These are phyloP conservation scores for Brettanomyces anomalus DNA, from an alignment of 805 yeast genomes.

Conservation along the genomic window DNA sequence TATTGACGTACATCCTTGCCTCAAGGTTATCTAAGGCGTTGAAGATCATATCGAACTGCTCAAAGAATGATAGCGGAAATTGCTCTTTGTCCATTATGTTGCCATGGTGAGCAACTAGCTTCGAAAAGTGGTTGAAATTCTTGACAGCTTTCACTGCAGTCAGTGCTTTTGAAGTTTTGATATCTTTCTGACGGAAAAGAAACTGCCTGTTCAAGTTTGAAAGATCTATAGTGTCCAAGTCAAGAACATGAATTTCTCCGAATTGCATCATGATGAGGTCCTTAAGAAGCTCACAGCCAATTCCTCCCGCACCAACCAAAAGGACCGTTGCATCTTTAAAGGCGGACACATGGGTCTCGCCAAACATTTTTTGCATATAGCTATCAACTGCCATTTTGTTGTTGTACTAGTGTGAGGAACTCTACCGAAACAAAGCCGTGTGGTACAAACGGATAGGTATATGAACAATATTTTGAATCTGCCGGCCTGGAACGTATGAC, in stretches of 20 bases:
- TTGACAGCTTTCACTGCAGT: constrained; percentile 82
- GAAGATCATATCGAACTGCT: constrained; percentile 67
- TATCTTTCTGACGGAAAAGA: constrained; percentile 80
- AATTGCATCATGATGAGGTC: constrained; percentile 71
- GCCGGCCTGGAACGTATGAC: too few species aligned
- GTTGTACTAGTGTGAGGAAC: too few species aligned
- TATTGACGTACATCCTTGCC: constrained; percentile 85
- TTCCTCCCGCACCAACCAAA: constrained; percentile 94
- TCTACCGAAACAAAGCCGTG: too few species aligned
- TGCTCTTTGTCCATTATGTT: constrained; percentile 70
- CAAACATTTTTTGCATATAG: constrained; percentile 36
- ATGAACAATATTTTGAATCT: too few species aligned
- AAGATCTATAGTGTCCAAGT: constrained; percentile 88
- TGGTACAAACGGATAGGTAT: too few species aligned
- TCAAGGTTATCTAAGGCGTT: constrained; percentile 92
- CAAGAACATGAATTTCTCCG: constrained; percentile 87
- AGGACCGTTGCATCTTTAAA: constrained; percentile 48
- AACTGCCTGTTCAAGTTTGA: constrained; percentile 92
- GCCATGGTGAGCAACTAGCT: constrained; percentile 72
- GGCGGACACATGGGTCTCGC: constrained; percentile 23
- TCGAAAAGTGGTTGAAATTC: constrained; percentile 55
- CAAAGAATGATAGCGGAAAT: constrained; percentile 73
- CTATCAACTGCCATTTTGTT: constrained; percentile 11
- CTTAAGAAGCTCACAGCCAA: constrained; percentile 86
- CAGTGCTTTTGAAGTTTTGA: constrained; percentile 76